Evolutionary conservation across 2,329 filamentous ascomycete genomes (phyloP).

Genomic region (Ophiostoma tasmaniense): DNA sequence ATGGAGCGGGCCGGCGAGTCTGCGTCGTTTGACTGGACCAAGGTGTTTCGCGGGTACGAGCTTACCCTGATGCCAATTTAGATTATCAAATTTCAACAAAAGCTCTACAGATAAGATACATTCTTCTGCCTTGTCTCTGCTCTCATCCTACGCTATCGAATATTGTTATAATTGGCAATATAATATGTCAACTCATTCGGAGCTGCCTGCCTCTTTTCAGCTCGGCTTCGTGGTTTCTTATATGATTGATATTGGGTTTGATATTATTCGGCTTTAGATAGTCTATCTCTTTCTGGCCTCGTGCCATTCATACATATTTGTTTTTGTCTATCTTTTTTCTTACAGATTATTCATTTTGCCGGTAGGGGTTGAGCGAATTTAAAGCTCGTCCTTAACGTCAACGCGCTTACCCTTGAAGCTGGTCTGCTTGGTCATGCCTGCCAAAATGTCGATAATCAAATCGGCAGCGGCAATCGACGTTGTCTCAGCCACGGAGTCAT

Average conservation of each 20-base stretch:
- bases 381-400: constrained; percentile 12
- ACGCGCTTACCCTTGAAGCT: not conserved
- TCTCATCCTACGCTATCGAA: not conserved
- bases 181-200: not conserved
- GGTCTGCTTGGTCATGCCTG: constrained; percentile 13
- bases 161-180: not conserved
- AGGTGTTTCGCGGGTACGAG: constrained; percentile 3
- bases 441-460: constrained; percentile 18
- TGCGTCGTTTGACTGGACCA: constrained; percentile 11
- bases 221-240: too few species aligned
- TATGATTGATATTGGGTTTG: not conserved
- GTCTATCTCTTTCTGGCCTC: not conserved
- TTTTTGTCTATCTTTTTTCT: not conserved
- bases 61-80: not conserved
- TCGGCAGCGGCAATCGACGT: constrained; percentile 17
- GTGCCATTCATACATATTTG: not conserved
- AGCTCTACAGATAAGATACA: not conserved
- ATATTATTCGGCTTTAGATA: not conserved
- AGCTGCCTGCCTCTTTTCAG: not conserved
- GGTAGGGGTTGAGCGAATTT: not conserved
- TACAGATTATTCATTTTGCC: not conserved
- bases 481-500: constrained; percentile 46
- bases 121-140: not conserved
- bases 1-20: not conserved
- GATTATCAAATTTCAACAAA: not conserved